Conservation (phyloP, 1,139 yeast genomes). For the Saccharomyces pastorianus region DNA sequence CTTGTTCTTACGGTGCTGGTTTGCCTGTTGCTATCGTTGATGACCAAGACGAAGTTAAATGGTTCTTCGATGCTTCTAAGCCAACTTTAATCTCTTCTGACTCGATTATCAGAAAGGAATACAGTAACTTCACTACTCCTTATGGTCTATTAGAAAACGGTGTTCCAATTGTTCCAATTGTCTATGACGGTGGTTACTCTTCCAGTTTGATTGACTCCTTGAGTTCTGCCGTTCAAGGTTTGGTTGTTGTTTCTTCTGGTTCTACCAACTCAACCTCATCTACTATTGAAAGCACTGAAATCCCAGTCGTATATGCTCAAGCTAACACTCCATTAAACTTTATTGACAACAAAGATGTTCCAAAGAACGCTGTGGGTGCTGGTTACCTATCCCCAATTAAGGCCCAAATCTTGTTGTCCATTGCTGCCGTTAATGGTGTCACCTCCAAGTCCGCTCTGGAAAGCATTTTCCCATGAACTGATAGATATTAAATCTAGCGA, state of each 20-base stretch:
- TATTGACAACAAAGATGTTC: slow-evolving; percentile 19
- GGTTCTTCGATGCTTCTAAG: slow-evolving; percentile 23
- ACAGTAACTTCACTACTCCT: slow-evolving; percentile 19
- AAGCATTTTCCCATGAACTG: slow-evolving; percentile 13
- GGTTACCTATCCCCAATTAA: slow-evolving; percentile 28
- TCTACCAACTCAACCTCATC: slow-evolving; percentile 18
- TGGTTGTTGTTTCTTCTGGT: slow-evolving; percentile 24
- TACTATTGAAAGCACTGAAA: slow-evolving; percentile 7
- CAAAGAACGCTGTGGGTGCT: slow-evolving; percentile 24
- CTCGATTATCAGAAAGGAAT: slow-evolving; percentile 18
- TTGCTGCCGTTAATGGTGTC: slow-evolving; percentile 26
- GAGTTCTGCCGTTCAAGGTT: slow-evolving; percentile 18
- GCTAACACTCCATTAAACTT: slow-evolving; percentile 12
- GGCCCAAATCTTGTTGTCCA: slow-evolving; percentile 26
- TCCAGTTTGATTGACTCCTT: slow-evolving; percentile 13
- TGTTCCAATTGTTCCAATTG: slow-evolving; percentile 23
- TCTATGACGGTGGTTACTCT: slow-evolving; percentile 24
- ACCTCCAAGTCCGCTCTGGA: slow-evolving; percentile 12
- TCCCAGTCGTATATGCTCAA: slow-evolving; percentile 25
- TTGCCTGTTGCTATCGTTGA: slow-evolving; percentile 21
- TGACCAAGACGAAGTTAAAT: slow-evolving; percentile 11
- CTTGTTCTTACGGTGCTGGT: slow-evolving; percentile 13
- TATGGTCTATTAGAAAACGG: slow-evolving; percentile 3
- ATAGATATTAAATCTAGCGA: background rate
- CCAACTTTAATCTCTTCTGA: slow-evolving; percentile 17